Conservation (phyloP, 176 grass and related monocot species). For the Bromus sterilis region DNA sequence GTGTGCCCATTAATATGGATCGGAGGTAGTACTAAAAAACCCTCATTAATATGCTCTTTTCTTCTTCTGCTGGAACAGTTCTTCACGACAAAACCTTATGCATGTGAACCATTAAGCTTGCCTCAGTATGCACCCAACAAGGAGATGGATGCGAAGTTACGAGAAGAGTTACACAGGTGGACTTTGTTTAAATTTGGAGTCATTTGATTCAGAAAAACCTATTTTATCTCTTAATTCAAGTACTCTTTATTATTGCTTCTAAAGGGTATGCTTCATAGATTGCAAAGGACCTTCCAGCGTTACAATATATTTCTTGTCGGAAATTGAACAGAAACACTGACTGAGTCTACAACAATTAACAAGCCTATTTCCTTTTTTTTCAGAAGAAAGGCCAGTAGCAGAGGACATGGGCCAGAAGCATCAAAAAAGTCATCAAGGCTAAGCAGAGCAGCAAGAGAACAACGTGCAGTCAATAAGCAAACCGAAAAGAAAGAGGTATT, state of each 20-base stretch:
- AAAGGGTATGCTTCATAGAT: background rate
- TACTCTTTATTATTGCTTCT: background rate
- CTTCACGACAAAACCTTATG: conserved; percentile 68
- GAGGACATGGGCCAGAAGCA: conserved; percentile 46
- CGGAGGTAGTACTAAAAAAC: too few relatives aligned
- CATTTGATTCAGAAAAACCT: background rate
- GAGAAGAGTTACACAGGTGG: conserved; percentile 52
- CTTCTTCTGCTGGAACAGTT: conserved; percentile 34
- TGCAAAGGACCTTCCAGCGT: background rate
- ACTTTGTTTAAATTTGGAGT: conserved; percentile 9
- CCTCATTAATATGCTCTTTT: background rate
- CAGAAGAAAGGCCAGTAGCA: conserved; percentile 58
- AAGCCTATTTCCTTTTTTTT: background rate
- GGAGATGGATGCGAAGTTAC: conserved; percentile 69
- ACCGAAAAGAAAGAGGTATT: conserved; percentile 27
- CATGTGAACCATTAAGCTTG: conserved; percentile 62
- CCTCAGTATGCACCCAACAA: conserved; percentile 75
- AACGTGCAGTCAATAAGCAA: conserved; percentile 18
- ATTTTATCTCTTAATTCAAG: background rate
- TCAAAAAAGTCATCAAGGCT: conserved; percentile 61
- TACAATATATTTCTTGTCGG: background rate
- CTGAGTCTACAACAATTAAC: background rate
- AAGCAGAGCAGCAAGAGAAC: conserved; percentile 45
- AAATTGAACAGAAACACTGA: background rate
- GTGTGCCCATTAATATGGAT: too few relatives aligned